Conservation (phyloP, 164 flowering plant genomes). For the Piper betle region DNA sequence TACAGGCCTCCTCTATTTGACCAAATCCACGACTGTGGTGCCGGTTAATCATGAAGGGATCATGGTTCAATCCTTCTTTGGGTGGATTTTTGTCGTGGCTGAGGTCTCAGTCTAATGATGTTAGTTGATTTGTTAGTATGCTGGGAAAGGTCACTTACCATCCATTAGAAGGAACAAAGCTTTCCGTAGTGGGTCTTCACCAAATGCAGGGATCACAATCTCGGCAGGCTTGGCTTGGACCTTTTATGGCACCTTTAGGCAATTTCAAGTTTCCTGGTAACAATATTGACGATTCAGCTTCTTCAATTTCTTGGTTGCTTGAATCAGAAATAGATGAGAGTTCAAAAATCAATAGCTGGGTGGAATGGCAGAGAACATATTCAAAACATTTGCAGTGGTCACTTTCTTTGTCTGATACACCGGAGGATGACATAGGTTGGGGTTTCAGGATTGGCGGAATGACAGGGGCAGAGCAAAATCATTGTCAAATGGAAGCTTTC, state of each 20-base stretch:
- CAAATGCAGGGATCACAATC: conserved; percentile 19
- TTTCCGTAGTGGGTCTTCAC: conserved; percentile 52
- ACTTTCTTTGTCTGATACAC: background rate
- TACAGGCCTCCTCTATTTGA: too few relatives aligned
- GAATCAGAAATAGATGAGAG: background rate
- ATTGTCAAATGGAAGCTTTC: background rate
- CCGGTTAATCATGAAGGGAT: conserved; percentile 44
- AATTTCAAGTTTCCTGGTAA: conserved; percentile 13
- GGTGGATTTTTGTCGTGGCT: conserved; percentile 50
- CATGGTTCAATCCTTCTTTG: conserved; percentile 52
- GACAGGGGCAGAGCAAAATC: background rate
- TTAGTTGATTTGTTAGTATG: conserved; percentile 40
- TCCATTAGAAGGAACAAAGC: conserved; percentile 37
- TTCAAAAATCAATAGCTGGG: background rate
- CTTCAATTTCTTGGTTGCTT: background rate
- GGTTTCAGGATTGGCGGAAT: background rate
- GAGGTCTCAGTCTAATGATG: conserved; percentile 15
- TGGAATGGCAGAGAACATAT: background rate
- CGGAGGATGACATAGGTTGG: background rate
- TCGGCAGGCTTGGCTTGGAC: conserved; percentile 19
- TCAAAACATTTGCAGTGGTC: background rate
- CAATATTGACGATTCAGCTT: background rate
- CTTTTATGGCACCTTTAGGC: conserved; percentile 41
- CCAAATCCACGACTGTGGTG: conserved; percentile 39
- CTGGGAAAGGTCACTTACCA: conserved; percentile 59